Evolutionary conservation across 2,329 filamentous ascomycete genomes (phyloP).

Genomic region (Aspergillus phoenicis): DNA sequence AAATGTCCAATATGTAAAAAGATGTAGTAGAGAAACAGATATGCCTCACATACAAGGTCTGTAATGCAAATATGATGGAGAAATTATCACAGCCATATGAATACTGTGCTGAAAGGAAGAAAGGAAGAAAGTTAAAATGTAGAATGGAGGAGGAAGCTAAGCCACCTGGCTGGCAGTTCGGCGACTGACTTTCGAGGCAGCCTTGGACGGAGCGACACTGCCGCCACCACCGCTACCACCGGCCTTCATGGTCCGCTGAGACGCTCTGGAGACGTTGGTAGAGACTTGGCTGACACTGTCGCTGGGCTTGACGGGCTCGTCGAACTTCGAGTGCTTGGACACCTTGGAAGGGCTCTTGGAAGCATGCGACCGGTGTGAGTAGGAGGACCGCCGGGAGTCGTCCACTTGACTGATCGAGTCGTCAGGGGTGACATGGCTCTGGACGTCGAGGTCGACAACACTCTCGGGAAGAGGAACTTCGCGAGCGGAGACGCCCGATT

Average conservation of each 20-base stretch:
- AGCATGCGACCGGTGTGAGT: constrained; percentile 31
- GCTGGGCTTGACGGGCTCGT: constrained; percentile 41
- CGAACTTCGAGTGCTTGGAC: constrained; percentile 39
- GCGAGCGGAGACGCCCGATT: constrained; percentile 27
- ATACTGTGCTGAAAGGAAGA: neutral
- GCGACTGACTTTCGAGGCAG: constrained; percentile 32
- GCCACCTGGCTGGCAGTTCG: constrained; percentile 33
- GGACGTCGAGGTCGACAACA: constrained; percentile 36
- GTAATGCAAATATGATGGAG: neutral
- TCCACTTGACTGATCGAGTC: constrained; percentile 76
- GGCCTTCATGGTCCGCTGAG: constrained; percentile 37
- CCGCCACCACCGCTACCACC: constrained; percentile 23
- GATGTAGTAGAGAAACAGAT: neutral
- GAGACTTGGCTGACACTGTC: constrained; percentile 47
- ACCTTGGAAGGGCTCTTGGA: constrained; percentile 30
- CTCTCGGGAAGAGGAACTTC: constrained; percentile 38
- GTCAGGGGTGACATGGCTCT: constrained; percentile 69
- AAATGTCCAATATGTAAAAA: neutral
- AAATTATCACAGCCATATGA: neutral
- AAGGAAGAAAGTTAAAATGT: neutral
- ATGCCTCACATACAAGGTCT: neutral
- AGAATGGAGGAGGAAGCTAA: constrained; percentile 13
- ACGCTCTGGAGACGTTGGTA: constrained; percentile 28
- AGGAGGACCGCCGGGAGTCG: constrained; percentile 28
- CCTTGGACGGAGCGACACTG: constrained; percentile 25